Base-by-base conservation (phyloP, 1,284 basidiomycete species). In the Exobasidium rhododendri region DNA sequence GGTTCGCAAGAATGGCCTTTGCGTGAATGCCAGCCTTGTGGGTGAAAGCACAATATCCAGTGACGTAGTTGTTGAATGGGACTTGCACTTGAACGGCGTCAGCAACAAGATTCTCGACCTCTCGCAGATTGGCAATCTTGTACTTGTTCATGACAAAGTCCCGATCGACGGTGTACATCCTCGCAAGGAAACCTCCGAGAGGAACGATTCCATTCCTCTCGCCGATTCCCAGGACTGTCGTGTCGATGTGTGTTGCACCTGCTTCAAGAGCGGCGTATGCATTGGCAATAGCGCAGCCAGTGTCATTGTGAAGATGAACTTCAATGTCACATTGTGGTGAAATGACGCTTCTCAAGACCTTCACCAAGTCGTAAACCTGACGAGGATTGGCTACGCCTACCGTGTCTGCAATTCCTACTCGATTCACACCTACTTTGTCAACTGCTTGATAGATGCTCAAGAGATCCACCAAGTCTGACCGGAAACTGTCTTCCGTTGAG, bases 21-120 rank as follows among this genome's bases (percentile, higher is more conserved):
- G 96, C 96, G 82, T 99, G 96, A 73, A 99, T 99, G 82, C 96
- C 96, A 31, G 96, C 96, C 88, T 99, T 98, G 88, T 98, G 96
- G 28, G 96, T 99, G 84, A 99, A 99, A 20, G 96, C 96, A 80
- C 96, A 98, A 84, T 97, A 98, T 30, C 96, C 96, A 61, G 85
- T 86, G 74, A 86, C 85, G 79, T 84, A 84, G 82, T 96, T 94
- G 87, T 91, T 92, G 85, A 98, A 99, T 44, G 96, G 94, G 50
- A 99, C 88, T 75, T 93, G 92, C 80, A 98, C 92, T 82, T 97
- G 92, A 66, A 99, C 96, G 56, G 94, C 94, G 82, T 97, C 94
- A 62, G 96, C 96, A 68, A 99, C 94, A 77, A 97, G 85, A 84
- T 98, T 97, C 83, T 99, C 96, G 71, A 99, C 90, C 82, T 98